These are phyloP conservation scores for Gonium pectorale DNA, from an alignment of 139 green algal species.

Conservation along the genomic window DNA sequence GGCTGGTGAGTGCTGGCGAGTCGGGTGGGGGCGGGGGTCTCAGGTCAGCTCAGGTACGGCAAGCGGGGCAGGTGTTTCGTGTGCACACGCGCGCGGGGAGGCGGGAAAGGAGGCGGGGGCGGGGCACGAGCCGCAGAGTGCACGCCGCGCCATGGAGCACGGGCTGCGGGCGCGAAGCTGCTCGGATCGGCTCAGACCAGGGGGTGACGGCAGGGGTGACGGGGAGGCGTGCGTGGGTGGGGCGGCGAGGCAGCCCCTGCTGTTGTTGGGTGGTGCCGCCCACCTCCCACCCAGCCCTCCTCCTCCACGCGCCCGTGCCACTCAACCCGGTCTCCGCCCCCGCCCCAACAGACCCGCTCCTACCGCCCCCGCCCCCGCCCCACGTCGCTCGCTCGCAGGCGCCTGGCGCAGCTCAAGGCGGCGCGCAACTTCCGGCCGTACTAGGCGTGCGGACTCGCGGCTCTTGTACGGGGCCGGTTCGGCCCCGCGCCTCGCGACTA, in stretches of 20 bases:
- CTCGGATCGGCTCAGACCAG: no score
- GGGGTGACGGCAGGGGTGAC: neutral
- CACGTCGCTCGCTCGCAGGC: conserved; percentile 24
- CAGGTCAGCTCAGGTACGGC: no score
- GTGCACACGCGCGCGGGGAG: no score
- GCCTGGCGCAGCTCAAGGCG: conserved; percentile 69
- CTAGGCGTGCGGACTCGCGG: conserved; percentile 37
- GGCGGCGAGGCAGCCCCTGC: neutral
- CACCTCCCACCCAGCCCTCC: neutral
- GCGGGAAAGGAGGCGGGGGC: no score
- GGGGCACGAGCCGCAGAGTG: no score
- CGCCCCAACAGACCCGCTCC: neutral
- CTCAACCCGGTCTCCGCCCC: neutral
- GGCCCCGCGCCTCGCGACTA: no score
- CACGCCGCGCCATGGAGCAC: no score
- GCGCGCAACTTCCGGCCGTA: conserved; percentile 77
- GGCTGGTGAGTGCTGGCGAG: no score
- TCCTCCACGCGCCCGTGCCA: neutral
- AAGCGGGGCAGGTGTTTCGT: no score
- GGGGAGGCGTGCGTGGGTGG: neutral
- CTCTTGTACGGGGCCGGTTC: no score
- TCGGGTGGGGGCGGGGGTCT: no score
- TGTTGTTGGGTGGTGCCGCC: neutral
- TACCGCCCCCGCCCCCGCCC: neutral
- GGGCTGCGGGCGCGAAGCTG: no score